These are phyloP conservation scores for Speleostelium caveatum DNA, from an alignment of 78 protist species.

Conservation along the genomic window DNA sequence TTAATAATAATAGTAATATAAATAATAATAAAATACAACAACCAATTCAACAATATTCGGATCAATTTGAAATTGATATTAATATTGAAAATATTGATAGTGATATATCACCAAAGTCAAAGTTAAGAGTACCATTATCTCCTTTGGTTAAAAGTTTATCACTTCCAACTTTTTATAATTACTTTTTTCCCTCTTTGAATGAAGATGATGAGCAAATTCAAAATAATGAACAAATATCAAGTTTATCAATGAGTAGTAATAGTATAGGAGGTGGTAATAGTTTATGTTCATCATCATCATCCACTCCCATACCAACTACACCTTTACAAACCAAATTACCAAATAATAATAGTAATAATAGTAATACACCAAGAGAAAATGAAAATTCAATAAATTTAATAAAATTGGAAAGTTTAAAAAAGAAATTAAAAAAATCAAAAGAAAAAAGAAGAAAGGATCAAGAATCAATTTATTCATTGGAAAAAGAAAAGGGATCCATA, in stretches of 20 bases:
- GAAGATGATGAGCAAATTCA: too few relatives aligned
- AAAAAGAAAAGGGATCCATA: constrained; percentile 11
- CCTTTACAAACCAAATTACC: neutral
- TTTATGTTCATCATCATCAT: neutral
- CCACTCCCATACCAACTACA: neutral
- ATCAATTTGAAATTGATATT: too few relatives aligned
- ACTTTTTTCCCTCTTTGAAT: neutral
- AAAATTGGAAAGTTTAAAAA: neutral
- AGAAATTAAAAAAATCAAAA: constrained; percentile 24
- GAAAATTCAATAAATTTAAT: neutral
- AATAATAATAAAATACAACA: too few relatives aligned
- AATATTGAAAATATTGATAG: too few relatives aligned
- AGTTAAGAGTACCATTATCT: too few relatives aligned
- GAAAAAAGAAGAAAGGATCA: constrained; percentile 19
- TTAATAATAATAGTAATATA: too few relatives aligned
- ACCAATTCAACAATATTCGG: constrained; percentile 39
- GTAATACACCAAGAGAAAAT: neutral
- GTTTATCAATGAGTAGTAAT: too few relatives aligned
- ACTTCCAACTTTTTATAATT: neutral
- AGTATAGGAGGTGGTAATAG: too few relatives aligned
- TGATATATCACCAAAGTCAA: too few relatives aligned
- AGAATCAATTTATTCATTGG: neutral
- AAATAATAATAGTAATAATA: neutral
- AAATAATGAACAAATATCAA: too few relatives aligned
- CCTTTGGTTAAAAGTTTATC: too few relatives aligned